These are phyloP conservation scores for Boletus vermiculosoides DNA, from an alignment of 768 basidiomycete genomes.

Conservation along the genomic window DNA sequence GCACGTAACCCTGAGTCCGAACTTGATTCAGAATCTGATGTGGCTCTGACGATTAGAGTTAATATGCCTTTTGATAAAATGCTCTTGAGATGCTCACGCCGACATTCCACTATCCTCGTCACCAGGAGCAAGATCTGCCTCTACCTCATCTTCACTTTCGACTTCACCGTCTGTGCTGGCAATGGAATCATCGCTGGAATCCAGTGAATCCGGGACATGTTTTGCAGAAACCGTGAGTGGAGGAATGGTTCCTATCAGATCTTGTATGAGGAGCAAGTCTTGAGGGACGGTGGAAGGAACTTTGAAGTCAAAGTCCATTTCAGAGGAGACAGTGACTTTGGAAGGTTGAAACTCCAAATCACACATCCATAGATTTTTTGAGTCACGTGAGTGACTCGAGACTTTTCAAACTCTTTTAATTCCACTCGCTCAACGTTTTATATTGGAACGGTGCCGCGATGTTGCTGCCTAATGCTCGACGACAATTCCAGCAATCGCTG, in stretches of 20 bases:
- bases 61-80: constrained; percentile 10
- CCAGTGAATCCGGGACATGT: not conserved
- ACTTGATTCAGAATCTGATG: constrained; percentile 38
- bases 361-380: not conserved
- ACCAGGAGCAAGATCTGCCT: constrained; percentile 51
- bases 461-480: constrained; percentile 12
- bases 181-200: constrained; percentile 45
- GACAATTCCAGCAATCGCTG: not conserved
- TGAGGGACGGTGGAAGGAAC: constrained; percentile 63
- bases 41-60: constrained; percentile 26
- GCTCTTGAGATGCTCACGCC: constrained; percentile 18
- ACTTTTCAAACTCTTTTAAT: not conserved
- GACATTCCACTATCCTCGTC: constrained; percentile 38
- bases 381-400: constrained; percentile 22
- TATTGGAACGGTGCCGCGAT: constrained; percentile 9
- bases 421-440: not conserved
- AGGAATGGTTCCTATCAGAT: constrained; percentile 47
- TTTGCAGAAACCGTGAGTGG: not conserved
- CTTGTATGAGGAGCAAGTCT: constrained; percentile 72
- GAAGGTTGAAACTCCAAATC: not conserved
- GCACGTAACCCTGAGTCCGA: constrained; percentile 34
- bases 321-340: not conserved
- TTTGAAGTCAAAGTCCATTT: constrained; percentile 47
- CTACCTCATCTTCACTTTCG: constrained; percentile 73
- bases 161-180: constrained; percentile 51